These are phyloP conservation scores for Chimonanthus praecox DNA, from an alignment of 164 flowering plant species.

Conservation along the genomic window DNA sequence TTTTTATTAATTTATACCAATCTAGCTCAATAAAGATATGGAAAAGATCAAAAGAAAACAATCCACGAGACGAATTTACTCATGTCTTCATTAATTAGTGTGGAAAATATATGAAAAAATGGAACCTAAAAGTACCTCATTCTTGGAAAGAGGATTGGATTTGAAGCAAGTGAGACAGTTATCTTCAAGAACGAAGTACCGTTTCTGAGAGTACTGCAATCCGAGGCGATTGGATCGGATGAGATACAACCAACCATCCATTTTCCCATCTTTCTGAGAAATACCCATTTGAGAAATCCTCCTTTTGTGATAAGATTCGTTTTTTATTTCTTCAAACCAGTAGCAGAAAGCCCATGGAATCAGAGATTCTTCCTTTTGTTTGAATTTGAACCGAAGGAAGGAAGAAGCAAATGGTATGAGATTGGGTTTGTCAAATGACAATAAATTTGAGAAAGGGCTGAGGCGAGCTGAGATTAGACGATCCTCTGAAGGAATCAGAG, in stretches of 20 bases:
- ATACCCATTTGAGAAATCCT: conserved; percentile 26
- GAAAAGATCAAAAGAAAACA: not conserved
- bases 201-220: conserved; percentile 62
- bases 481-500: conserved; percentile 68
- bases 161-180: conserved; percentile 60
- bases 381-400: not conserved
- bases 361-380: conserved; percentile 7
- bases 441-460: not conserved
- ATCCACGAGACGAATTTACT: not conserved
- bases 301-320: not conserved
- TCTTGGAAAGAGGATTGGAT: conserved; percentile 38
- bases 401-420: not conserved
- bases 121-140: conserved; percentile 36
- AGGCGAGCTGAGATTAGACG: conserved; percentile 12
- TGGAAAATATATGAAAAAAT: not conserved
- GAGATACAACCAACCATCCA: conserved; percentile 81
- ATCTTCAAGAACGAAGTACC: conserved; percentile 68
- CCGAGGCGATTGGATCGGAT: conserved; percentile 69
- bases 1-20: not conserved
- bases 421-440: not conserved
- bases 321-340: not conserved
- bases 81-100: not conserved
- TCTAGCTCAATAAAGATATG: not conserved
- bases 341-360: conserved; percentile 7
- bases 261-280: conserved; percentile 36